Percentiles rank a stretch among this genome's conserved stretches.
Conservation (phyloP, 2,329 filamentous ascomycete genomes). For the Aaosphaeria arxii region DNA sequence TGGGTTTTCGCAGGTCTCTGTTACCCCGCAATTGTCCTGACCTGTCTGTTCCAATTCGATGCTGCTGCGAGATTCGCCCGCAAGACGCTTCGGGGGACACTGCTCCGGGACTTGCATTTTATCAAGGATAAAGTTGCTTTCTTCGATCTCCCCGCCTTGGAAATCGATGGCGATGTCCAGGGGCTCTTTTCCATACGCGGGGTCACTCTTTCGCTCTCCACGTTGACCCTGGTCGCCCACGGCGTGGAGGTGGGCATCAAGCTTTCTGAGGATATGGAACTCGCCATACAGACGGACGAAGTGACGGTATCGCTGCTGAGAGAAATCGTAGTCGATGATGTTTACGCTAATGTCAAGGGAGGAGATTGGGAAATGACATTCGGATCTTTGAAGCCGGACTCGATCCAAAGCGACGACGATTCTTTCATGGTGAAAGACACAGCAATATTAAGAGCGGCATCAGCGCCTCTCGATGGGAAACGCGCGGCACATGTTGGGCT, state of each 20-base stretch:
- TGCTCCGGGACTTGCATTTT: slow-evolving; percentile 47
- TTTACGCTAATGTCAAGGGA: slow-evolving; percentile 55
- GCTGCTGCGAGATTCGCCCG: slow-evolving; percentile 35
- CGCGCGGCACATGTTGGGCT: slow-evolving; percentile 15
- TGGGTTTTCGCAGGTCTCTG: slow-evolving; percentile 42
- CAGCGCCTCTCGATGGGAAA: slow-evolving; percentile 4
- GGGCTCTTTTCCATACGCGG: slow-evolving; percentile 54
- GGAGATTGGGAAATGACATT: slow-evolving; percentile 52
- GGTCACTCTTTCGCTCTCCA: slow-evolving; percentile 50
- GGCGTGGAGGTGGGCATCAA: slow-evolving; percentile 55
- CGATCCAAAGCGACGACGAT: slow-evolving; percentile 38
- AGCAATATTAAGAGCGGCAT: slow-evolving; percentile 42
- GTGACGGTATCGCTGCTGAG: slow-evolving; percentile 50
- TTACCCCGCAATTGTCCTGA: slow-evolving; percentile 42
- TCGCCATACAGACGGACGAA: slow-evolving; percentile 51
- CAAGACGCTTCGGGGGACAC: slow-evolving; percentile 29
- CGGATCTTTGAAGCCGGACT: slow-evolving; percentile 35
- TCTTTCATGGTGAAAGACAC: slow-evolving; percentile 45
- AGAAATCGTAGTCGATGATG: slow-evolving; percentile 50
- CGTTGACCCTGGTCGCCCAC: slow-evolving; percentile 49
- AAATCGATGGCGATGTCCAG: slow-evolving; percentile 54
- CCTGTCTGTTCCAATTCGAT: slow-evolving; percentile 49
- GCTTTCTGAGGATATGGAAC: slow-evolving; percentile 51
- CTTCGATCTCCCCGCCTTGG: slow-evolving; percentile 50
- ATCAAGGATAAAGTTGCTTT: slow-evolving; percentile 51